Base-by-base conservation (phyloP, 805 yeast species). In the Maudiozyma pseudohumilis region DNA sequence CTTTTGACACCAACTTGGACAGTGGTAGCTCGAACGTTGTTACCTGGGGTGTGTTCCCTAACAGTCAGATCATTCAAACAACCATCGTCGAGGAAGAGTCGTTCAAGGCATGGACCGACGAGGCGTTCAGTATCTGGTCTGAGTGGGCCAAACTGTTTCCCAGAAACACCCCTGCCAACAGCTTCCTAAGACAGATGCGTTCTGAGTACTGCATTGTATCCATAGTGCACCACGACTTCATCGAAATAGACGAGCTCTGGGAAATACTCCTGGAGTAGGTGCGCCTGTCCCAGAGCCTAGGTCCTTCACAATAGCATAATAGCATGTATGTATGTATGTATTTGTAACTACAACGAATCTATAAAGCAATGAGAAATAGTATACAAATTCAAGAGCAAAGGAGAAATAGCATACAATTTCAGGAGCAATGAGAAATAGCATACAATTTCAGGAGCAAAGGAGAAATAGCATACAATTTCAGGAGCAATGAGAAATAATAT, bases 21-120 rank as follows among this genome's bases (percentile, higher is more conserved):
- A 55, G 65, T 1, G 67, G 63, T 16, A 55, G 74, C 24, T 77
- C 86, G 31, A 80, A 79, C 45, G 95, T 92, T 20, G 94, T 92
- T 7, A 92, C 98, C 1, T 92, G 98, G 98, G 98, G 97, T 44
- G 95, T 83, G 3, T 89, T 92, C 69, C 94, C 94, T 6, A 80
- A 80, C 59, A 75, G 87, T 45, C 95, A 86, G 54, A 79, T 87
- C 26, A 74, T 86, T 26, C 96, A 88, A 59, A 83, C 96, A 0
- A 92, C 98, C 0, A 80, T 88, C 43, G 78, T 92, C 40, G 96
- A 88, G 54, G 82, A 77, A 48, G 95, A 87, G 49, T 85, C 96
- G 2, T 89, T 92, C 65, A 74, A 74, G 47, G 96, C 96, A 0
- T 92, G 98, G 98, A 75, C 80, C 48, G 96, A 88, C 52, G 99